Base-by-base conservation (phyloP, 1,284 basidiomycete genomes). In the Ustilago sp. region DNA sequence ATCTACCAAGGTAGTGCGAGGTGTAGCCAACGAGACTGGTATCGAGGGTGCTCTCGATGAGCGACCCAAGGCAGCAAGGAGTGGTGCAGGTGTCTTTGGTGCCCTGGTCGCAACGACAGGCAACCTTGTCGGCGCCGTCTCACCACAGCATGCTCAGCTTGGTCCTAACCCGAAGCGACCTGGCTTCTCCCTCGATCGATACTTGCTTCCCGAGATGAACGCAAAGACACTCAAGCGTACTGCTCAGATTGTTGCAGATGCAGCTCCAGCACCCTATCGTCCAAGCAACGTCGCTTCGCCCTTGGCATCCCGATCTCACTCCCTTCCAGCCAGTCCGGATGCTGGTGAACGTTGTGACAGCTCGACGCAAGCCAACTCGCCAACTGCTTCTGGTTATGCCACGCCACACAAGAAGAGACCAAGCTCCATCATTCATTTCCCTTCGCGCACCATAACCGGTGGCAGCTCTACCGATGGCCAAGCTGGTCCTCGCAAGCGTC, bases 41-140 rank as follows among this genome's bases (percentile, higher is more conserved):
- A 61, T 84, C 56, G 79, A 83, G 36, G 73, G 80, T 23, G 79
- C 78, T 15, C 73, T 81, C 48, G 74, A 80, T 56, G 86, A 88
- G 71, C 80, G 89, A n/a, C 91, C 90, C 4, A 87, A 89, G 43
- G 88, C 88, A 3, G 88, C 90, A 9, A 87, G 89, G 53, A 90
- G 88, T 65, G 89, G 88, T 8, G 92, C 89, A 0, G 92, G 92
- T 5, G 92, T 92, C 0, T 90, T 93, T 78, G 92, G 92, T 12
- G 89, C 91, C 8, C 88, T 94, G 52, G 90, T 94, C 47, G 90
- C 92, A 31, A 91, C 90, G 69, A 91, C 92, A 0, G 91, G 90
- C 2, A 91, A 91, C 88, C 28, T 86, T 3, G 79, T 86, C 45
- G 84, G 84, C 34, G 84, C 84, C 28, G 83, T 85, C 47, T 82